phyloP scores from a whole-genome alignment of 2,329 filamentous ascomycete species.

The Basipetospora chlamydospora region DNA sequence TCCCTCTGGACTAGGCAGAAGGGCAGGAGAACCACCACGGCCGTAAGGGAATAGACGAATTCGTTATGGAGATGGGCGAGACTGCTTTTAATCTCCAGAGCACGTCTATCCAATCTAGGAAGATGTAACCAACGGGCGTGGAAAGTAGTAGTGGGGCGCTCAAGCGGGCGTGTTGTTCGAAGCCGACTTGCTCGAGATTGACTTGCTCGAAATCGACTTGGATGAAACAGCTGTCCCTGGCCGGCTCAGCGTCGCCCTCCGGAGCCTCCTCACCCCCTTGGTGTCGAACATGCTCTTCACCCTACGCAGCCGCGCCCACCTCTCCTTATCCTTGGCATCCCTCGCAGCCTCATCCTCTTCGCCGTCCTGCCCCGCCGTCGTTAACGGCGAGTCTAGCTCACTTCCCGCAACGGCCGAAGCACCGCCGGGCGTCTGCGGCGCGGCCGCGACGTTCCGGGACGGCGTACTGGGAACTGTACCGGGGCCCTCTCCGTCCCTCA shows the following conservation, averaged over 20 bases:
- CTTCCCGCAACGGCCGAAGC: too few relatives aligned
- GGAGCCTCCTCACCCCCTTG: slow-evolving; percentile 42
- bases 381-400: slow-evolving; percentile 8
- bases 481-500: background rate
- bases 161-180: background rate
- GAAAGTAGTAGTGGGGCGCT: too few relatives aligned
- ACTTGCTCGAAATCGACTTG: slow-evolving; percentile 2
- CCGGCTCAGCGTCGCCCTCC: slow-evolving; percentile 18
- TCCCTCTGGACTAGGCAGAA: too few relatives aligned
- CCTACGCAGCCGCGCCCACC: slow-evolving; percentile 55
- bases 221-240: slow-evolving; percentile 7
- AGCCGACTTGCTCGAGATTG: background rate
- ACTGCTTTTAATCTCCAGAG: too few relatives aligned
- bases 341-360: slow-evolving; percentile 33
- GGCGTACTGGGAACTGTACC: slow-evolving; percentile 1
- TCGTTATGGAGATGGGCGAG: too few relatives aligned
- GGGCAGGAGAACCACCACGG: too few relatives aligned
- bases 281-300: slow-evolving; percentile 59
- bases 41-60: too few relatives aligned
- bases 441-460: background rate
- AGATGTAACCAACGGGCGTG: too few relatives aligned
- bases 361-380: slow-evolving; percentile 14
- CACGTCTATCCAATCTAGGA: too few relatives aligned
- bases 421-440: background rate
- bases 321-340: slow-evolving; percentile 52